A percentile compares a stretch with the other conserved stretches of the same genome.
Evolutionary conservation across 2,329 filamentous ascomycete genomes (phyloP).

Genomic region (Paecilomyces sp.): DNA sequence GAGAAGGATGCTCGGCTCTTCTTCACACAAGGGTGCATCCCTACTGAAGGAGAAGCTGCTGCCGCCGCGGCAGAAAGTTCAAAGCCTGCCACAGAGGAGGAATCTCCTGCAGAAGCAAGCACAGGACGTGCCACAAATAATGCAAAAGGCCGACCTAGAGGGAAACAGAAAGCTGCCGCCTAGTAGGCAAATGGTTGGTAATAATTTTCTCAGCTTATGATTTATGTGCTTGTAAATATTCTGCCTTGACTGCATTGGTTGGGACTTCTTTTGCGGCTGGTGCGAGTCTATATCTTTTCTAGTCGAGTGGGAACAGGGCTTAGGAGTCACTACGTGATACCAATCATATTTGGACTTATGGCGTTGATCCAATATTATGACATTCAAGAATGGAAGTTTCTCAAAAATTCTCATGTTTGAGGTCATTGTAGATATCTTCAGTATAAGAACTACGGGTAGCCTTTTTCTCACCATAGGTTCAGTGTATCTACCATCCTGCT

Average conservation of each 20-base stretch:
- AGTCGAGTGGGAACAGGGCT: background rate
- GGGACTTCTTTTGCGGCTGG: background rate
- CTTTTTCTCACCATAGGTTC: background rate
- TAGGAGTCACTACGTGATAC: background rate
- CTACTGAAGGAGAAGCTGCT: slow-evolving; percentile 22
- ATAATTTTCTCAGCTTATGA: background rate
- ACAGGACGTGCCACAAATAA: slow-evolving; percentile 11
- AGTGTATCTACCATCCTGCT: background rate
- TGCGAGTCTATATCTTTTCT: background rate
- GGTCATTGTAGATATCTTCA: background rate
- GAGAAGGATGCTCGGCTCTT: slow-evolving; percentile 70
- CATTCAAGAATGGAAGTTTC: background rate
- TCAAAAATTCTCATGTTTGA: background rate
- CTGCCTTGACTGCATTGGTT: background rate
- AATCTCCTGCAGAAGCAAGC: slow-evolving; percentile 13
- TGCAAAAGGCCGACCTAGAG: slow-evolving; percentile 23
- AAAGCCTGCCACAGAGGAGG: slow-evolving; percentile 8
- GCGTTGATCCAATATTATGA: background rate
- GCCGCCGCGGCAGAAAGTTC: slow-evolving; percentile 15
- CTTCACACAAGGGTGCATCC: slow-evolving; percentile 81
- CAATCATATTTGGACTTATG: background rate
- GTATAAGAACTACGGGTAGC: too few species aligned
- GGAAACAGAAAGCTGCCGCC: slow-evolving; percentile 22
- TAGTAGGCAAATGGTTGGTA: background rate
- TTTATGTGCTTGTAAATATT: background rate